Evolutionary conservation across 1,139 yeast species (phyloP).

Genomic region (Nakaseomyces nivariensis): DNA sequence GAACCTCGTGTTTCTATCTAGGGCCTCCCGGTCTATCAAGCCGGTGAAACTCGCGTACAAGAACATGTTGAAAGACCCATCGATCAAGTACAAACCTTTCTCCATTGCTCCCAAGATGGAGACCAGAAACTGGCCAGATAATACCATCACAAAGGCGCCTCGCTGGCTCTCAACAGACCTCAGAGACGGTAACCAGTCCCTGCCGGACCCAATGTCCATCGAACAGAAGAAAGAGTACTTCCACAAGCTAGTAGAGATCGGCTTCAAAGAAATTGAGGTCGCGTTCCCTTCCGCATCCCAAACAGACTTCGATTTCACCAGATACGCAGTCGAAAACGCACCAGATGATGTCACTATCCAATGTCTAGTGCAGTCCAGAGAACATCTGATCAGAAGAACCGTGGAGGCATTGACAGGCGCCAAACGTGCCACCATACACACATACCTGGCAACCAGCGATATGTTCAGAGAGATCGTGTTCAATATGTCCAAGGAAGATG

Average conservation of each 20-base stretch:
- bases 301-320: slow-evolving; percentile 89
- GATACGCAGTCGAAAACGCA: slow-evolving; percentile 84
- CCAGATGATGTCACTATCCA: slow-evolving; percentile 91
- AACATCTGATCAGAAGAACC: slow-evolving; percentile 78
- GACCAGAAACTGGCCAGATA: slow-evolving; percentile 81
- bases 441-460: slow-evolving; percentile 86
- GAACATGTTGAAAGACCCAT: slow-evolving; percentile 63
- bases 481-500: slow-evolving; percentile 72
- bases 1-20: neutral
- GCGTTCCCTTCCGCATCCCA: slow-evolving; percentile 95
- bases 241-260: slow-evolving; percentile 71
- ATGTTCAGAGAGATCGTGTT: slow-evolving; percentile 87
- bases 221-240: slow-evolving; percentile 84
- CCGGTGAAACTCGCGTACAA: slow-evolving; percentile 29
- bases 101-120: slow-evolving; percentile 52
- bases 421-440: slow-evolving; percentile 79
- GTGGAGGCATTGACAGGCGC: slow-evolving; percentile 86
- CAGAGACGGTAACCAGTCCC: slow-evolving; percentile 93
- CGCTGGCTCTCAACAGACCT: slow-evolving; percentile 95
- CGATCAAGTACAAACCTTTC: slow-evolving; percentile 63
- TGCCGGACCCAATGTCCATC: slow-evolving; percentile 94
- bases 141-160: slow-evolving; percentile 68
- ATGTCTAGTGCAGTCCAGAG: slow-evolving; percentile 87
- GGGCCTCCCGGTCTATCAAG: slow-evolving; percentile 19
- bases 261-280: slow-evolving; percentile 95